Evolutionary conservation across 495 filamentous ascomycete species (phyloP).

Genomic region (Aspergillus mulundensis): DNA sequence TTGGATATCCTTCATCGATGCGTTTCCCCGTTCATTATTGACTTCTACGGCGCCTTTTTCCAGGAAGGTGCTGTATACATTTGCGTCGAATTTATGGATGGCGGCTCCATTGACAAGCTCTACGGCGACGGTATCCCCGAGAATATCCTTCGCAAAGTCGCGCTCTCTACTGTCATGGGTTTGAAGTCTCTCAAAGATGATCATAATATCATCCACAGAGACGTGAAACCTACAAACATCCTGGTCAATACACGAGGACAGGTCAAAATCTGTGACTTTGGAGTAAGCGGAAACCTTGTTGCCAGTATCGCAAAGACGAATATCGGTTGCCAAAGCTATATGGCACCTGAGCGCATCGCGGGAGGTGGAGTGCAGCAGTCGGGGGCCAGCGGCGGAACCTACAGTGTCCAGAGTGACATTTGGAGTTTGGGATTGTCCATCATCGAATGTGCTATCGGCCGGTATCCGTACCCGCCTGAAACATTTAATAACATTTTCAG

Average conservation of each 20-base stretch:
- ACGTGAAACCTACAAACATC: conserved; percentile 98
- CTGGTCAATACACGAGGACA: conserved; percentile 85
- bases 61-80: conserved; percentile 99
- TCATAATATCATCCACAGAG: conserved; percentile 98
- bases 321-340: conserved; percentile 98
- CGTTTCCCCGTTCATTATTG: conserved; percentile 90
- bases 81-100: conserved; percentile 99
- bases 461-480: conserved; percentile 96
- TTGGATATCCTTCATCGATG: conserved; percentile 95
- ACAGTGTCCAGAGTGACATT: conserved; percentile 96
- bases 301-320: conserved; percentile 98
- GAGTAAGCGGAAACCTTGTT: conserved; percentile 93
- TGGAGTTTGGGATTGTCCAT: conserved; percentile 94
- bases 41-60: conserved; percentile 98
- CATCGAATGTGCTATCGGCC: conserved; percentile 93
- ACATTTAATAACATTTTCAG: conserved; percentile 99
- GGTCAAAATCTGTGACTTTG: conserved; percentile 98
- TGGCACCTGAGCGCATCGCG: conserved; percentile 95
- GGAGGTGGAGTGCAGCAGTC: conserved; percentile 77
- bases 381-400: conserved; percentile 72
- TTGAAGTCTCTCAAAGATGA: conserved; percentile 93
- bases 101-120: conserved; percentile 95
- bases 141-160: conserved; percentile 81
- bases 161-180: conserved; percentile 85
- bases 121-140: conserved; percentile 94